Conservation (phyloP, 1,139 yeast species). For the Candida tetrigidarum region DNA sequence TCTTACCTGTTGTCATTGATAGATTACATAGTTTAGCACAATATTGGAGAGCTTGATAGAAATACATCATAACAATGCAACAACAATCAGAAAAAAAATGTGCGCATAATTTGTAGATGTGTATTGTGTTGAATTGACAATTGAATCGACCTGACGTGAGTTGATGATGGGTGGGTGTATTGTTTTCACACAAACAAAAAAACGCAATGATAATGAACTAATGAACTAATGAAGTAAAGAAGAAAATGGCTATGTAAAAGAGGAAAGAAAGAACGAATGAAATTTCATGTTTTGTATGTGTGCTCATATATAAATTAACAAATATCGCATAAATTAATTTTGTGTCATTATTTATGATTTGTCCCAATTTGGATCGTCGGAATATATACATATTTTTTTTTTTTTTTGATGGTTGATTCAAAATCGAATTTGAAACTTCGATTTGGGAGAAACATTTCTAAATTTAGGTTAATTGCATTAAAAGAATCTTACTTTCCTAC, state of each 20-base stretch:
- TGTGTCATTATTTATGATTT: background rate
- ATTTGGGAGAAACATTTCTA: background rate
- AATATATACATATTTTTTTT: background rate
- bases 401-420: background rate
- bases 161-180: no score
- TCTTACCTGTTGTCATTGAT: constrained; percentile 93
- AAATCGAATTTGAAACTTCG: background rate
- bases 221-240: background rate
- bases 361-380: constrained; percentile 1
- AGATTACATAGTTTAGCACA: constrained; percentile 94
- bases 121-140: background rate
- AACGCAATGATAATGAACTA: background rate
- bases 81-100: no score
- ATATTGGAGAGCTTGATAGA: constrained; percentile 97
- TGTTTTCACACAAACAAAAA: no score
- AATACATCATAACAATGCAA: no score
- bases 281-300: background rate
- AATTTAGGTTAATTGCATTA: constrained; percentile 1
- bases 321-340: background rate
- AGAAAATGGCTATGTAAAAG: no score
- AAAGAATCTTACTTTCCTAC: background rate
- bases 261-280: background rate
- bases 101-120: constrained; percentile 15
- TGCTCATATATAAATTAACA: background rate
- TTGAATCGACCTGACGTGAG: no score